Percentiles rank a stretch among this genome's conserved stretches.
phyloP scores from a whole-genome alignment of 208 protist species.

The Vickermania ingenoplastis region DNA sequence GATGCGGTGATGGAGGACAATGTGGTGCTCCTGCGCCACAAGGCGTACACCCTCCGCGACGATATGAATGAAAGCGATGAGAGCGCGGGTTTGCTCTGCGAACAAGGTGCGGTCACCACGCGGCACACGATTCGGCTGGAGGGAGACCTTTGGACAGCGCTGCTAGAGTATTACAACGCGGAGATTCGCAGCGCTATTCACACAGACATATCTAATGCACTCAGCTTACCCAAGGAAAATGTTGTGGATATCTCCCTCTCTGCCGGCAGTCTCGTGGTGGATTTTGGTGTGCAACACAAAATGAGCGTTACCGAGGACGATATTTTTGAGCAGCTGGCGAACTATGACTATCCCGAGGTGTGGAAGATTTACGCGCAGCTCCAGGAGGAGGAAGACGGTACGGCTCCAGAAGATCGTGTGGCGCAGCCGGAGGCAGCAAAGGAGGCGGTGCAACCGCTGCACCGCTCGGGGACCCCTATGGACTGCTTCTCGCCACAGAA shows the following conservation, averaged over 20 bases:
- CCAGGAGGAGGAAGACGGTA: background rate
- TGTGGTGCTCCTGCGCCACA: background rate
- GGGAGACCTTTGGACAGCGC: background rate
- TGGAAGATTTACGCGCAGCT: slow-evolving; percentile 10
- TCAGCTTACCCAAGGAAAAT: background rate
- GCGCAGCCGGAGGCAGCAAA: slow-evolving; percentile 2
- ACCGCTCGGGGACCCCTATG: no score
- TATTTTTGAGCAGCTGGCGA: background rate
- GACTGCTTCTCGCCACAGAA: background rate
- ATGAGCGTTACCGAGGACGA: background rate
- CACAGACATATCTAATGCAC: background rate
- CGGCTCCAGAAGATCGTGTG: slow-evolving; percentile 4
- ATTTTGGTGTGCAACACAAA: slow-evolving; percentile 5
- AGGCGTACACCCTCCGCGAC: background rate
- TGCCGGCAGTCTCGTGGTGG: slow-evolving; percentile 3
- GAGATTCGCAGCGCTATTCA: background rate
- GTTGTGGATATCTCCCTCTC: slow-evolving; percentile 1
- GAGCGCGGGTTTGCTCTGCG: background rate
- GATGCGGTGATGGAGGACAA: no score
- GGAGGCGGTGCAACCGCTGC: no score
- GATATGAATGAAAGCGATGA: background rate
- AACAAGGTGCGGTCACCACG: background rate
- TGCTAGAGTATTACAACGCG: background rate
- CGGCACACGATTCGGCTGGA: background rate
- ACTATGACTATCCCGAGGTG: slow-evolving; percentile 8